Percentiles rank a stretch among this genome's conserved stretches.
These are phyloP conservation scores for Cystobasidiaceae sp. DNA, from an alignment of 1,284 basidiomycete genomes.

Conservation along the genomic window DNA sequence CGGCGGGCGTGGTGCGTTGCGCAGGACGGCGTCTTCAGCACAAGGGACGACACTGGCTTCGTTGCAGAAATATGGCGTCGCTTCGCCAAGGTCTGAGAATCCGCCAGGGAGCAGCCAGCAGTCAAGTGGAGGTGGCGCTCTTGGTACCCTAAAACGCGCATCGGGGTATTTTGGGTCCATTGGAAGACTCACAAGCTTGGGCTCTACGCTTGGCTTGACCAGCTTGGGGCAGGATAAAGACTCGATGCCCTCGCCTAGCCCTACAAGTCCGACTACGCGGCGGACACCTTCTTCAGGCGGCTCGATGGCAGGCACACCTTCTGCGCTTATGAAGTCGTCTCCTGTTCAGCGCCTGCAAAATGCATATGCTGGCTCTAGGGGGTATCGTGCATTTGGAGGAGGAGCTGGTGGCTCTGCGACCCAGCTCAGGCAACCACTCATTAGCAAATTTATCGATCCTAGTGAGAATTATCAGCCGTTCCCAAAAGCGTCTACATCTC, in stretches of 20 bases:
- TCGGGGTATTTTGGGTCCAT: conserved; percentile 27
- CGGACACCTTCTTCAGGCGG: conserved; percentile 10
- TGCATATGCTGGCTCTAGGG: not conserved
- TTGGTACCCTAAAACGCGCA: conserved; percentile 25
- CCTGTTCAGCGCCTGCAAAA: conserved; percentile 6
- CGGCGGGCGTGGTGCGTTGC: not conserved
- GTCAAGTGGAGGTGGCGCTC: not conserved
- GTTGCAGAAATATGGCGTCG: conserved; percentile 5
- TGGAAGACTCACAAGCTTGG: conserved; percentile 16
- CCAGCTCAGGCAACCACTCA: conserved; percentile 15
- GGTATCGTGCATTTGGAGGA: not conserved
- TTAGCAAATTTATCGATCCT: conserved; percentile 29
- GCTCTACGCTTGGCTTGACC: conserved; percentile 9
- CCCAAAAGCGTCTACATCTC: conserved; percentile 3
- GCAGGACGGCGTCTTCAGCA: conserved; percentile 15
- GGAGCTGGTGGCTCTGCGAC: not conserved
- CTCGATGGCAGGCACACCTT: not conserved
- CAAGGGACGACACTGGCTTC: not conserved
- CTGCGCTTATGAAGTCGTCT: not conserved
- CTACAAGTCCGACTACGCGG: not conserved
- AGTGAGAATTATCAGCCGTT: conserved; percentile 19
- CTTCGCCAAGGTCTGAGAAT: conserved; percentile 1
- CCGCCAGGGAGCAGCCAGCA: not conserved
- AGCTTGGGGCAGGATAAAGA: conserved; percentile 3
- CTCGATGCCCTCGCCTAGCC: not conserved